phyloP scores from a whole-genome alignment of 1,139 yeast species.

The Entelexis paramagnoliae region DNA sequence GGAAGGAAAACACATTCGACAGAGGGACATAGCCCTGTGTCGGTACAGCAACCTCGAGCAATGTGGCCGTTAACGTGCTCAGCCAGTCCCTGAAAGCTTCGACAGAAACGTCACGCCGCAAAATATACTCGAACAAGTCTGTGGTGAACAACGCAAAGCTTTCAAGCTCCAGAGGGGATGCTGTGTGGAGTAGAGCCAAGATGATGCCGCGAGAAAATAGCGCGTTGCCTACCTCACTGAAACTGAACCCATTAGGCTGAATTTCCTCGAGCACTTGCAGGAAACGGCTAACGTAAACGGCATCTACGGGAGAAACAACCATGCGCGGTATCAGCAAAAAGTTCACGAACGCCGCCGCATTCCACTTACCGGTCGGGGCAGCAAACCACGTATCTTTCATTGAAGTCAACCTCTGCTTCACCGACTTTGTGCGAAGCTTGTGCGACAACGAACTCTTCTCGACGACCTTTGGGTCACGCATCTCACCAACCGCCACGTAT shows the following conservation, averaged over 20 bases:
- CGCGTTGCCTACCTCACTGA: not conserved
- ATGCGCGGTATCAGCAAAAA: constrained; percentile 7
- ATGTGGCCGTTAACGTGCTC: not conserved
- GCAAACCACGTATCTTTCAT: constrained; percentile 7
- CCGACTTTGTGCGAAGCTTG: constrained; percentile 25
- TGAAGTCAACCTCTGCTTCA: constrained; percentile 16
- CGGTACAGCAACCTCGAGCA: constrained; percentile 16
- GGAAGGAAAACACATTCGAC: constrained; percentile 11
- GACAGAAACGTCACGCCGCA: not conserved
- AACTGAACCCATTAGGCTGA: not conserved
- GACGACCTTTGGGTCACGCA: constrained; percentile 22
- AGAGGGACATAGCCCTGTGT: constrained; percentile 12
- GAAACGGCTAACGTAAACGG: constrained; percentile 30
- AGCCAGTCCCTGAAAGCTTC: not conserved
- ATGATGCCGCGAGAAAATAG: constrained; percentile 10
- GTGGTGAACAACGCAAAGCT: constrained; percentile 14
- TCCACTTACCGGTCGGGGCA: constrained; percentile 21
- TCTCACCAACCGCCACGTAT: constrained; percentile 16
- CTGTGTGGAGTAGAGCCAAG: constrained; percentile 6
- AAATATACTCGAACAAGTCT: constrained; percentile 5
- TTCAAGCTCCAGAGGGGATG: constrained; percentile 19
- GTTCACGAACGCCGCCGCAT: constrained; percentile 27
- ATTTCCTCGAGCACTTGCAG: constrained; percentile 2
- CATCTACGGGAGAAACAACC: constrained; percentile 75
- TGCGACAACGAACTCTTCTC: constrained; percentile 22